Percentiles rank a stretch among this genome's conserved stretches.
These are phyloP conservation scores for Sphenostylis stenocarpa DNA, from an alignment of 306 rosid species.

Conservation along the genomic window DNA sequence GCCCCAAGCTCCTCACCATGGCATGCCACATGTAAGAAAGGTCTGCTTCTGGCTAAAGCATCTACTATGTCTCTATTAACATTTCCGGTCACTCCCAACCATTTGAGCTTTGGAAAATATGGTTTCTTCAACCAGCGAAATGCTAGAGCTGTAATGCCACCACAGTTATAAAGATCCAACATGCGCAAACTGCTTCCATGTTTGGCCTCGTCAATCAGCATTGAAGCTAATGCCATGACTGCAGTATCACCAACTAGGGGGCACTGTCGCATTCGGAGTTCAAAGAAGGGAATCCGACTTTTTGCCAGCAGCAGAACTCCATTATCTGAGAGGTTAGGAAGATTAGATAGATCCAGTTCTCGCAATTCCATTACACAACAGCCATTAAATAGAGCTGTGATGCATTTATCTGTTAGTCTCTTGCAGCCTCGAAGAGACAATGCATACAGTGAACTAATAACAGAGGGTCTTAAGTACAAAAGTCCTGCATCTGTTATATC, in stretches of 20 bases:
- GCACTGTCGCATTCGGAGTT: conserved; percentile 83
- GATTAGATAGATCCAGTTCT: conserved; percentile 87
- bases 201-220: conserved; percentile 72
- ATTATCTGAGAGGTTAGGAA: conserved; percentile 78
- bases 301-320: conserved; percentile 67
- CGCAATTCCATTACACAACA: conserved; percentile 54
- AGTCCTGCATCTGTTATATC: conserved; percentile 79
- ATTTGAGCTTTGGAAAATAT: conserved; percentile 88
- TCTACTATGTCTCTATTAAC: conserved; percentile 81
- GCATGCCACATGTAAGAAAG: conserved; percentile 80
- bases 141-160: conserved; percentile 77
- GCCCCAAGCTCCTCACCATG: conserved; percentile 86
- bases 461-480: conserved; percentile 58
- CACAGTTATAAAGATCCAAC: conserved; percentile 85
- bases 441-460: conserved; percentile 57
- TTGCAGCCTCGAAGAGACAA: conserved; percentile 91
- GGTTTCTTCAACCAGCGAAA: conserved; percentile 92
- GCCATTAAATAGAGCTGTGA: conserved; percentile 69
- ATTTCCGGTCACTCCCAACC: conserved; percentile 88
- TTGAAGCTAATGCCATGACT: conserved; percentile 87
- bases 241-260: conserved; percentile 81
- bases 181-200: conserved; percentile 68
- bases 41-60: conserved; percentile 79
- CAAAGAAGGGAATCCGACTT: conserved; percentile 60
- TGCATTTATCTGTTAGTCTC: conserved; percentile 86